A percentile compares a stretch with the other conserved stretches of the same genome.
Conservation (phyloP, 2,329 filamentous ascomycete species). For the Calonectria leucothoes region DNA sequence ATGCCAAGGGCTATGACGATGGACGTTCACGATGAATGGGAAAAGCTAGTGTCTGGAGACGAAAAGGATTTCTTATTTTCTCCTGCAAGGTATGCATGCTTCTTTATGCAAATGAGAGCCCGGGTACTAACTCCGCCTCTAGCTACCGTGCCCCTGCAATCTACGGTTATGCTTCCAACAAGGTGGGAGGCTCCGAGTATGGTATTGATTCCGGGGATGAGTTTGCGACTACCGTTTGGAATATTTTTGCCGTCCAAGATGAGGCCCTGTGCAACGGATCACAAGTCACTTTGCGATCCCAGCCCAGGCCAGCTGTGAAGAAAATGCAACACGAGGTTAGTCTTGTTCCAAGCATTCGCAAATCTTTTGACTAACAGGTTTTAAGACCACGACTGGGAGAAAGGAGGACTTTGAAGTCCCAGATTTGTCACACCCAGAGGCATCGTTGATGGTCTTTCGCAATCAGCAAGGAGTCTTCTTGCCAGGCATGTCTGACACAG, state of each 20-base stretch:
- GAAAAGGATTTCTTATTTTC: neutral
- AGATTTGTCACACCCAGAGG: neutral
- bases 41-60: neutral
- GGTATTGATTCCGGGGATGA: neutral
- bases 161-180: neutral
- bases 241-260: slow-evolving; percentile 18
- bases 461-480: slow-evolving; percentile 9
- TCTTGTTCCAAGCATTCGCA: neutral
- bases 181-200: neutral
- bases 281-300: neutral
- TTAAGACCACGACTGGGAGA: neutral
- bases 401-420: neutral
- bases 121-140: neutral
- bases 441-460: slow-evolving; percentile 17
- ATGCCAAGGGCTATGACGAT: neutral
- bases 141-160: slow-evolving; percentile 17
- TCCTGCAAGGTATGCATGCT: neutral
- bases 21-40: neutral
- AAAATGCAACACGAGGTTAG: neutral
- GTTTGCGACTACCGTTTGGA: slow-evolving; percentile 9
- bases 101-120: neutral
- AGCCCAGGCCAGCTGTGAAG: neutral
- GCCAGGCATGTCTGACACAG: slow-evolving; percentile 8
- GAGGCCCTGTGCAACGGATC: neutral
- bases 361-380: neutral